Percentiles rank a stretch among this genome's conserved stretches.
phyloP scores from a whole-genome alignment of 345 rosid genomes.

The Boechera divaricarpa region DNA sequence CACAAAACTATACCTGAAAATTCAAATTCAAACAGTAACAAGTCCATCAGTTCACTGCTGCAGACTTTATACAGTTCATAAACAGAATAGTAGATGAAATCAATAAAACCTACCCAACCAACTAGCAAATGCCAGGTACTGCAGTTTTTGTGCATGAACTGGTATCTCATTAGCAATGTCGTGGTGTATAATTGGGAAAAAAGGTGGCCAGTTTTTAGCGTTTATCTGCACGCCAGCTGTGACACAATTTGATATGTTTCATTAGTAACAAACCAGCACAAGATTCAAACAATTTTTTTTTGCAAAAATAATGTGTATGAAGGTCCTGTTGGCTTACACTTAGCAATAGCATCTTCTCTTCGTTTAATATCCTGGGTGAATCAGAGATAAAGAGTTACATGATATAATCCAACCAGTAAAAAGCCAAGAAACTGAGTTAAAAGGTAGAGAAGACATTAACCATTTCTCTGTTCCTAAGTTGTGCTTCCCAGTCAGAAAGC shows the following conservation, averaged over 20 bases:
- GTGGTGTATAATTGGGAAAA: constrained; percentile 93
- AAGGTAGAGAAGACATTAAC: constrained; percentile 8
- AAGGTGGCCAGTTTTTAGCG: constrained; percentile 91
- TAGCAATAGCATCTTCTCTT: constrained; percentile 75
- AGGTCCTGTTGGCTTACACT: constrained; percentile 48
- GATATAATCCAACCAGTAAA: no score
- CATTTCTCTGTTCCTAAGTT: constrained; percentile 53
- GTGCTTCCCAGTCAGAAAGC: constrained; percentile 65
- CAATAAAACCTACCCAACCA: constrained; percentile 75
- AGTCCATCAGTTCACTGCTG: background rate
- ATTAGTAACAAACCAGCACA: constrained; percentile 13
- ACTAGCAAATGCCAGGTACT: constrained; percentile 95
- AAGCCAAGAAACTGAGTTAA: no score
- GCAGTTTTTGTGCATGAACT: constrained; percentile 83
- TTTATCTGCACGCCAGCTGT: constrained; percentile 75
- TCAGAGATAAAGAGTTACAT: background rate
- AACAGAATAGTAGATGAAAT: background rate
- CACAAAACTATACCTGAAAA: constrained; percentile 85
- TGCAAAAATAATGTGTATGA: background rate
- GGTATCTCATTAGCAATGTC: constrained; percentile 95
- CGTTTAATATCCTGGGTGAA: constrained; percentile 69
- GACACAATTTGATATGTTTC: constrained; percentile 10
- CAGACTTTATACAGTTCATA: background rate
- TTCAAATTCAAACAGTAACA: constrained; percentile 3
- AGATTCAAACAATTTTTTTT: background rate